A percentile compares a stretch with the other conserved stretches of the same genome.
These are phyloP conservation scores for Fraxinus velutina DNA, from an alignment of 305 asterid species.

Conservation along the genomic window DNA sequence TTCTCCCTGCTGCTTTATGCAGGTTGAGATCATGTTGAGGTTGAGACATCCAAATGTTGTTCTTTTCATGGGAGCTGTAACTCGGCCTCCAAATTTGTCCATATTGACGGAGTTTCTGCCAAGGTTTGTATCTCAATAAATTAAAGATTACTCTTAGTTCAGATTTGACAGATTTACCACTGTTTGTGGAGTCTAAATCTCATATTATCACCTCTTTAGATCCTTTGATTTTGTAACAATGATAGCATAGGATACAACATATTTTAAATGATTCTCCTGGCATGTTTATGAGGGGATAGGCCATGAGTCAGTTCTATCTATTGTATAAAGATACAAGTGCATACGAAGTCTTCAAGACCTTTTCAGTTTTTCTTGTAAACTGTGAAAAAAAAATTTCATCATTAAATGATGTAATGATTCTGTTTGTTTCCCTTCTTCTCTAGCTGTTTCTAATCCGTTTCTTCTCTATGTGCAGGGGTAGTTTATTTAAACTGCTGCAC, in stretches of 20 bases:
- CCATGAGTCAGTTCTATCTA: not conserved
- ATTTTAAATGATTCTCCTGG: not conserved
- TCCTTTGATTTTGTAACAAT: not conserved
- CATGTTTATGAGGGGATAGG: not conserved
- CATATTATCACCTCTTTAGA: not conserved
- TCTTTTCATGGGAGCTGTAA: constrained; percentile 95
- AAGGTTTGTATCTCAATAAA: constrained; percentile 48
- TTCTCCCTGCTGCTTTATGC: constrained; percentile 30
- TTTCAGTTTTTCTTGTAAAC: constrained; percentile 8
- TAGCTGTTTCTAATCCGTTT: constrained; percentile 20
- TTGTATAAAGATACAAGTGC: not conserved
- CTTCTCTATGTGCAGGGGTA: constrained; percentile 68
- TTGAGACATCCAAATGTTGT: constrained; percentile 96
- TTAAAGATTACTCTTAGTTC: not conserved
- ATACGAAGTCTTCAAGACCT: constrained; percentile 10
- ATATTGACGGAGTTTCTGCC: constrained; percentile 90
- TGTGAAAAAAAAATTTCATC: not conserved
- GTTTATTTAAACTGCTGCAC: constrained; percentile 83
- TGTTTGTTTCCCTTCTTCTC: constrained; percentile 7
- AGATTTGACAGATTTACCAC: constrained; percentile 1
- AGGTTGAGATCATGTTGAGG: constrained; percentile 95
- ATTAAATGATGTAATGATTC: not conserved
- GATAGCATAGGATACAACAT: not conserved
- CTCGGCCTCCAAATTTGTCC: constrained; percentile 88
- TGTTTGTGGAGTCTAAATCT: not conserved